phyloP scores from a whole-genome alignment of 75 land plant genomes.

The Gnetum montanum region DNA sequence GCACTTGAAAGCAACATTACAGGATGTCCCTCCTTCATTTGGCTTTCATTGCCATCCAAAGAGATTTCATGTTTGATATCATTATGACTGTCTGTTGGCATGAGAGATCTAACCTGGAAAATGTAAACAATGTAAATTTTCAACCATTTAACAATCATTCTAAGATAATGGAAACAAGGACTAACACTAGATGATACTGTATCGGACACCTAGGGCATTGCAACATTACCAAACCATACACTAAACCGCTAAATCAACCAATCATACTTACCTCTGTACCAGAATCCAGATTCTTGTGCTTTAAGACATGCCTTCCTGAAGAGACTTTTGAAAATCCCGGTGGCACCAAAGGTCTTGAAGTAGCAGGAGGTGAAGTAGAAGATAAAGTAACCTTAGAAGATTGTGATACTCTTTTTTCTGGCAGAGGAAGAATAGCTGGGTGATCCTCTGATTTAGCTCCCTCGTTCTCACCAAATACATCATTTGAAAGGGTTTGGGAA shows the following conservation, averaged over 20 bases:
- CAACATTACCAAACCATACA: too few species aligned
- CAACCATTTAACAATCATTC: not conserved
- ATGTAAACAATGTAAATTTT: not conserved
- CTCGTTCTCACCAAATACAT: not conserved
- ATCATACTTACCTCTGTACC: too few species aligned
- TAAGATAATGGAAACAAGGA: too few species aligned
- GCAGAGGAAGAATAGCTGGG: not conserved
- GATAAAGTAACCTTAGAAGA: conserved; percentile 8
- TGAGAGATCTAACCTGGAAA: conserved; percentile 1
- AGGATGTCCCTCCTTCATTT: not conserved
- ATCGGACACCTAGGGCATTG: too few species aligned
- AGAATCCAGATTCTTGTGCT: too few species aligned
- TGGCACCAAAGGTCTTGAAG: conserved; percentile 57
- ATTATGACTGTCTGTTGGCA: not conserved
- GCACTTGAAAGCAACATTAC: not conserved
- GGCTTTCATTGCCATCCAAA: conserved; percentile 4
- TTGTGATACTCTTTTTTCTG: conserved; percentile 6
- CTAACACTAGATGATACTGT: too few species aligned
- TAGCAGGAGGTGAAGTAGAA: conserved; percentile 14
- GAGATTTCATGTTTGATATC: not conserved
- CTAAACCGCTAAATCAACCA: too few species aligned
- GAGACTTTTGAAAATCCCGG: conserved; percentile 40
- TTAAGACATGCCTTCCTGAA: conserved; percentile 11
- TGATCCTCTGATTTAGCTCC: conserved; percentile 13
- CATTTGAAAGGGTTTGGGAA: conserved; percentile 18